Percentiles rank a stretch among this genome's conserved stretches.
Evolutionary conservation across 2,329 filamentous ascomycete species (phyloP).

Genomic region (Bisporella sp.): DNA sequence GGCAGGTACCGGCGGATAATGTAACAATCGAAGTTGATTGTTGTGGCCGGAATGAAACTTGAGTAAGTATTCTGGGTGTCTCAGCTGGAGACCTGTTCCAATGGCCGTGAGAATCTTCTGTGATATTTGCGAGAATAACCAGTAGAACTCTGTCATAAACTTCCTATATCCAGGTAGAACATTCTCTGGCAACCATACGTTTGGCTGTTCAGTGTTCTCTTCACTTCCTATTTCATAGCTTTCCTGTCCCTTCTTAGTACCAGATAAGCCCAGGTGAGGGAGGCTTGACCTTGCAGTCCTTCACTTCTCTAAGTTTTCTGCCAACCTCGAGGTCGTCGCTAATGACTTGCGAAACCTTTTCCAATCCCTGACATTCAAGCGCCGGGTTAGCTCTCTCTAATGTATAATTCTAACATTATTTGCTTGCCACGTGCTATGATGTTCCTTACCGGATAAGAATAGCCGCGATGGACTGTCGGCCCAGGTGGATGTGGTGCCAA

Average conservation of each 20-base stretch:
- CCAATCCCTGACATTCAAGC: constrained; percentile 29
- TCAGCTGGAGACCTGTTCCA: constrained; percentile 39
- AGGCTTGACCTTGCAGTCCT: constrained; percentile 42
- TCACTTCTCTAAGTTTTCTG: constrained; percentile 35
- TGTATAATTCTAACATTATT: no score
- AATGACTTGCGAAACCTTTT: constrained; percentile 44
- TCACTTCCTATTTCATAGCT: constrained; percentile 46
- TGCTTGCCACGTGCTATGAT: no score
- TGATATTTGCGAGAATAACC: constrained; percentile 36
- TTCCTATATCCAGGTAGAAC: constrained; percentile 38
- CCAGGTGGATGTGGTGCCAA: constrained; percentile 42
- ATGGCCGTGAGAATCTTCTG: constrained; percentile 39
- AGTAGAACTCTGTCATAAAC: constrained; percentile 43
- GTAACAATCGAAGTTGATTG: constrained; percentile 53
- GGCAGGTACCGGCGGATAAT: constrained; percentile 46
- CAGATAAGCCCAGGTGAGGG: not conserved
- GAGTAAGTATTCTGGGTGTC: constrained; percentile 37
- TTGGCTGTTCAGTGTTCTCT: constrained; percentile 35
- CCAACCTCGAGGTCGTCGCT: constrained; percentile 34
- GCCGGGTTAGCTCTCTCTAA: no score
- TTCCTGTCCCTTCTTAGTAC: constrained; percentile 32
- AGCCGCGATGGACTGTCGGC: constrained; percentile 44
- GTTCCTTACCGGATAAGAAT: constrained; percentile 37
- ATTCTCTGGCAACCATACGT: constrained; percentile 41
- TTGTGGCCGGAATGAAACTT: constrained; percentile 46